These are phyloP conservation scores for Annulohypoxylon truncatum DNA, from an alignment of 2,329 filamentous ascomycete genomes.

Conservation along the genomic window DNA sequence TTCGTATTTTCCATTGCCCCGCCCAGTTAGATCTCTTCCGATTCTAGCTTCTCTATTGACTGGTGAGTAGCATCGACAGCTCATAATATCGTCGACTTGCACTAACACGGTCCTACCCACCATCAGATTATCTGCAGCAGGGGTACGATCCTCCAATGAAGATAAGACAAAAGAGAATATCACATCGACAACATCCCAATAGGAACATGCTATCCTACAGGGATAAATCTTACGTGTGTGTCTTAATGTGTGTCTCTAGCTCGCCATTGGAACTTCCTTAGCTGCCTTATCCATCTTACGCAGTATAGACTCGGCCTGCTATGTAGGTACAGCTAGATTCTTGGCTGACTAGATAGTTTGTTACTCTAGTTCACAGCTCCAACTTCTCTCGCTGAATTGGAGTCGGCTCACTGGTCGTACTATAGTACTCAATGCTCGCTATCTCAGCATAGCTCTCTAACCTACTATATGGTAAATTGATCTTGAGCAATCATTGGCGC, in stretches of 20 bases:
- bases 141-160: conserved; percentile 30
- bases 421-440: not conserved
- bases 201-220: conserved; percentile 14
- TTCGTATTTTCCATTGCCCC: conserved; percentile 10
- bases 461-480: not conserved
- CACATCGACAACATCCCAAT: conserved; percentile 28
- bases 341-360: conserved; percentile 1
- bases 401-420: not conserved
- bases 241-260: conserved; percentile 22
- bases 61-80: conserved; percentile 30
- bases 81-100: conserved; percentile 23
- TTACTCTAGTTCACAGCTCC: conserved; percentile 21
- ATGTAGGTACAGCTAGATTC: not conserved
- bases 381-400: conserved; percentile 1
- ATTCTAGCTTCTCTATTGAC: conserved; percentile 16
- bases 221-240: conserved; percentile 33
- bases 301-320: not conserved
- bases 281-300: conserved; percentile 8
- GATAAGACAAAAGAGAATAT: conserved; percentile 13
- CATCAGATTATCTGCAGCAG: conserved; percentile 30
- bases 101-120: conserved; percentile 37
- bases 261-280: conserved; percentile 21
- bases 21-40: conserved; percentile 1
- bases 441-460: not conserved
- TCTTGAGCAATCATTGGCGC: not conserved